Conservation (phyloP, 1,284 basidiomycete species). For the Leccinum subrobustum region DNA sequence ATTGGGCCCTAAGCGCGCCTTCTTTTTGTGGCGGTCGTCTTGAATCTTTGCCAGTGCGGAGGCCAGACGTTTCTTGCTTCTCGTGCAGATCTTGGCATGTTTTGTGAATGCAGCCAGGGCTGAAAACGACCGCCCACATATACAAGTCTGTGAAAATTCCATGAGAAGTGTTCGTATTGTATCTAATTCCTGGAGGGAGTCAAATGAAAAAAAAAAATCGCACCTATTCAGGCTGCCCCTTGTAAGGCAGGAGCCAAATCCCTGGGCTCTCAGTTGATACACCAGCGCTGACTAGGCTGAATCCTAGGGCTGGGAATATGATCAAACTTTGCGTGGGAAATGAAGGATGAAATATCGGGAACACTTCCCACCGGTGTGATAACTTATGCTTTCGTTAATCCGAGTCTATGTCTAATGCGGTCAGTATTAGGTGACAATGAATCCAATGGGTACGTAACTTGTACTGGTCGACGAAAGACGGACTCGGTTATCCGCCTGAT, state of each 20-base stretch:
- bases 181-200: neutral
- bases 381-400: too few relatives aligned
- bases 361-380: neutral
- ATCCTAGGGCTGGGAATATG: neutral
- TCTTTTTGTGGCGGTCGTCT: neutral
- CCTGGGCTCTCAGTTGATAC: neutral
- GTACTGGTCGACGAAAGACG: too few relatives aligned
- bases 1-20: neutral
- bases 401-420: too few relatives aligned
- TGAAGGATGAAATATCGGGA: neutral
- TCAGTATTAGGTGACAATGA: too few relatives aligned
- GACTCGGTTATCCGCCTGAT: too few relatives aligned
- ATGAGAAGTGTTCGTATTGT: neutral
- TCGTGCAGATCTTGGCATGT: neutral
- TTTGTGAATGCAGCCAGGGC: neutral
- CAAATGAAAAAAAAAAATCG: neutral
- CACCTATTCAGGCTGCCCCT: neutral
- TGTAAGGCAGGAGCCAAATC: neutral
- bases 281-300: neutral
- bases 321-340: neutral
- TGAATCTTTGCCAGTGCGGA: neutral
- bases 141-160: neutral
- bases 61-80: neutral
- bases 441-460: too few relatives aligned
- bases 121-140: neutral